Base-by-base conservation (phyloP, 768 basidiomycete species). In the Tulasnella sp. region DNA sequence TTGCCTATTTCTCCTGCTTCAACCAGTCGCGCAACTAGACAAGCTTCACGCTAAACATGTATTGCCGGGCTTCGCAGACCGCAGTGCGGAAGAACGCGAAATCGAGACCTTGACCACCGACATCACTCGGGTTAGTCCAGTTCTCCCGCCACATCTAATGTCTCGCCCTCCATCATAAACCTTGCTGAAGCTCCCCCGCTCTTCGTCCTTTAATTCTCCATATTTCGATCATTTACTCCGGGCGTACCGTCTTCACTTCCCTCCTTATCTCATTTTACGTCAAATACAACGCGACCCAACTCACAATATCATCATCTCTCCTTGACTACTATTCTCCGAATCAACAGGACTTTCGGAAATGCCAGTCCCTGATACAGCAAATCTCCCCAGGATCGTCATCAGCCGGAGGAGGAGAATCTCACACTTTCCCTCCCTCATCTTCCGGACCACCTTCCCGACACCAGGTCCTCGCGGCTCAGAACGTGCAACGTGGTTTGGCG, bases 1-100 rank as follows among this genome's bases (percentile, higher is more conserved):
- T 48, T 75, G 71, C 39, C 12, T 16, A 16, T n/a, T 46, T 44
- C 19, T 36, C 21, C 31, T 24, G 5, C 31, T 38, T 56, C 21
- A 75, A 38, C 82, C 85, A 99, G 98, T 99, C 83, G 85, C 88
- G n/a, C 86, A 90, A 9, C 91, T 99, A 56, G 98, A 99, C 85
- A 98, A 94, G 85, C 91, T 99, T 6, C 97, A 99, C 82, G 94
- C 97, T 82, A 98, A 94, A 84, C 97, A 98, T 85, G 93, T 93
- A 79, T 90, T 99, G 8, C 98, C 98, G 82, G 97, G 97, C 0
- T 99, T 99, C 85, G 90, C 95, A 84, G 98, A 99, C 89, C 93
- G 98, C 76, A 88, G 93, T 2, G 91, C 92, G 5, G 97, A 99
- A 86, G 97, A 99, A 86, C 89, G 91, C 80, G 97, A 99, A 84